Evolutionary conservation across 2,329 filamentous ascomycete species (phyloP), one percentile per base, ranked within the genome.

Genomic region (Hypoxylon sp.): DNA sequence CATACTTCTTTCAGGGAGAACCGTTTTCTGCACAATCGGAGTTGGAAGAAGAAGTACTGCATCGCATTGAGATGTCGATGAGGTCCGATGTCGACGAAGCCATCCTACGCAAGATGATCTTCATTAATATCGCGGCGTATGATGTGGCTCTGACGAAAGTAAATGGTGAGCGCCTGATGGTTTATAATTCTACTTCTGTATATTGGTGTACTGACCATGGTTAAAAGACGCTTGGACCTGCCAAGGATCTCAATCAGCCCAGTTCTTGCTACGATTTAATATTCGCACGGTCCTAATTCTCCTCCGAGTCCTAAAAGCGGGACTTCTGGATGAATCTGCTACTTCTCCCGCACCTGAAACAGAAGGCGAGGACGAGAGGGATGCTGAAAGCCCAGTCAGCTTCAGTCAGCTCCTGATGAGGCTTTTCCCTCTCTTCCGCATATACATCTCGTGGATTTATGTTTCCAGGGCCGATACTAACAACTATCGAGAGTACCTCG

Each of bases 41-140:
- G 77, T 83, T 98, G 28, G 94, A 98, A 79, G 89, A 89, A 63
- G 93, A 97, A 77, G 91, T 98, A 11, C 84, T 97, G 66, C 90
- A 91, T 73, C 91, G 94, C 53, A 82, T 97, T 38, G 87, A 90
- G 51, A 87, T 91, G 71, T 88, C 93, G 30, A 82, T 96, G 28
- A 93, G 92, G 76, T 88, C 90, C 67, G 85, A 89, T 9, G 85
- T 87, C 1, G 84, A 91, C 52, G 87, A 90, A 48, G 85, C 85
- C 11, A 86, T 88, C 11, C 79, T 98, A 28, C 86, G 92, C 68
- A 96, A 94, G 77, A 91, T 98, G 79, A 87, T 93, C 5, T 82
- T 98, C 48, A 89, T 95, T 72, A 98, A 97, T 74, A 91, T 98
- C 68, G 90, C 93, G 5, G 93, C 94, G 5, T 93, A 96, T 77